Evolutionary conservation across 1,284 basidiomycete species (phyloP).

Genomic region (Inonotus hispidus): DNA sequence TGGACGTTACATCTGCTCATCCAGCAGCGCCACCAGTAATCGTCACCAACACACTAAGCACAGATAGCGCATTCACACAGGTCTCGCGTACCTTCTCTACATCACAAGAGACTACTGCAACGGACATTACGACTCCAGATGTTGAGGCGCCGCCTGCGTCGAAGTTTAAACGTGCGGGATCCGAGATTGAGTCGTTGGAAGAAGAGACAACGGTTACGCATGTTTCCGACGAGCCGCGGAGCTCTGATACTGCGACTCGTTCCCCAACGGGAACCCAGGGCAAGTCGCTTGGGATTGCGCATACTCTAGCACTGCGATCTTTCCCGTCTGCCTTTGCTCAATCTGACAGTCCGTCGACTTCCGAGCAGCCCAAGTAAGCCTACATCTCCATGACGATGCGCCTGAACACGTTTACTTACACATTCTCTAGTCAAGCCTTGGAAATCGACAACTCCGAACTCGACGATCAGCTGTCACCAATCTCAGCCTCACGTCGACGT

Average conservation of each 20-base stretch:
- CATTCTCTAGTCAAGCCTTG: neutral
- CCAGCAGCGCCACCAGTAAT: neutral
- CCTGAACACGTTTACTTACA: neutral
- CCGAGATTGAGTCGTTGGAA: conserved; percentile 10
- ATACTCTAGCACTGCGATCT: conserved; percentile 10
- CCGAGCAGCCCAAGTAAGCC: conserved; percentile 3
- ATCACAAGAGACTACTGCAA: conserved; percentile 6
- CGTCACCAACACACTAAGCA: conserved; percentile 10
- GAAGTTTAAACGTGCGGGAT: conserved; percentile 3
- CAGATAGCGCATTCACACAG: conserved; percentile 9
- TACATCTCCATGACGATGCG: neutral
- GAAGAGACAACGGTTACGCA: conserved; percentile 4
- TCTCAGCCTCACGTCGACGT: conserved; percentile 3
- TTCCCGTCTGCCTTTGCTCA: conserved; percentile 11
- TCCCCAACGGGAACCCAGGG: neutral
- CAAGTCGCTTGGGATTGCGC: conserved; percentile 4
- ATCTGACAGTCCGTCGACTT: neutral
- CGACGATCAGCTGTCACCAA: conserved; percentile 2
- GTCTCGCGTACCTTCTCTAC: conserved; percentile 5
- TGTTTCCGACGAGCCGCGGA: neutral
- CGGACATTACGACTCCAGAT: conserved; percentile 10
- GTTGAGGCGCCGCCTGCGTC: conserved; percentile 11
- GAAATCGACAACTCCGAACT: neutral
- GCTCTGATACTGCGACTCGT: neutral
- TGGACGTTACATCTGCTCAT: neutral